Evolutionary conservation across 2,329 filamentous ascomycete genomes (phyloP).

Genomic region (Tolypocladium tundrense): DNA sequence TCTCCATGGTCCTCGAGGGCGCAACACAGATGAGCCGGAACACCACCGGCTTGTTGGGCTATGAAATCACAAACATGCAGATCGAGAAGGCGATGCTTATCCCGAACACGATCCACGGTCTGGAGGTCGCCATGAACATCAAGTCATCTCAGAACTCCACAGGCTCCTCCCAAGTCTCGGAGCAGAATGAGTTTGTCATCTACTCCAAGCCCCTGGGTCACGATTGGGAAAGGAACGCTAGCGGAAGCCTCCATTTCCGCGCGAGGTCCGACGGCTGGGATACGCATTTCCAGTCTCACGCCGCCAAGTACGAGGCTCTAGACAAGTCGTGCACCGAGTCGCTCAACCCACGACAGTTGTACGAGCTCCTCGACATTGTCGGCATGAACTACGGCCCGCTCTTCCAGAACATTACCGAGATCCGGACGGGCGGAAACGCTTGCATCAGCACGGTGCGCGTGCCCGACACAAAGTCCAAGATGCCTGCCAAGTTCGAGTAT

Average conservation of each 20-base stretch:
- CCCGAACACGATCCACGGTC: conserved; percentile 31
- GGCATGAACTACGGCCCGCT: conserved; percentile 41
- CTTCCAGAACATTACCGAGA: conserved; percentile 36
- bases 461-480: conserved; percentile 38
- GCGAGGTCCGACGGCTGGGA: conserved; percentile 12
- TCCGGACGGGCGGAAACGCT: conserved; percentile 18
- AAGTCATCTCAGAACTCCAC: conserved; percentile 13
- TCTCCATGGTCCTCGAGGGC: conserved; percentile 38
- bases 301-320: conserved; percentile 12
- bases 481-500: conserved; percentile 44
- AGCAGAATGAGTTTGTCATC: conserved; percentile 27
- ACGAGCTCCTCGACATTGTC: conserved; percentile 37
- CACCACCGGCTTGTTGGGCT: conserved; percentile 18
- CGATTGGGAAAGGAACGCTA: conserved; percentile 33
- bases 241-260: conserved; percentile 19
- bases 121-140: conserved; percentile 40
- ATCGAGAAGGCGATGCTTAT: conserved; percentile 43
- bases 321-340: conserved; percentile 18
- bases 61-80: conserved; percentile 33
- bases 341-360: conserved; percentile 33
- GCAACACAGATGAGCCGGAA: conserved; percentile 27
- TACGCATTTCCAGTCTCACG: conserved; percentile 9
- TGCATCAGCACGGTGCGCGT: conserved; percentile 30
- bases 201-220: conserved; percentile 32
- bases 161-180: neutral